Evolutionary conservation across 352 stramenopile genomes (phyloP), one percentile per base, ranked within the genome.

Genomic region (Globisporangium ultimum): DNA sequence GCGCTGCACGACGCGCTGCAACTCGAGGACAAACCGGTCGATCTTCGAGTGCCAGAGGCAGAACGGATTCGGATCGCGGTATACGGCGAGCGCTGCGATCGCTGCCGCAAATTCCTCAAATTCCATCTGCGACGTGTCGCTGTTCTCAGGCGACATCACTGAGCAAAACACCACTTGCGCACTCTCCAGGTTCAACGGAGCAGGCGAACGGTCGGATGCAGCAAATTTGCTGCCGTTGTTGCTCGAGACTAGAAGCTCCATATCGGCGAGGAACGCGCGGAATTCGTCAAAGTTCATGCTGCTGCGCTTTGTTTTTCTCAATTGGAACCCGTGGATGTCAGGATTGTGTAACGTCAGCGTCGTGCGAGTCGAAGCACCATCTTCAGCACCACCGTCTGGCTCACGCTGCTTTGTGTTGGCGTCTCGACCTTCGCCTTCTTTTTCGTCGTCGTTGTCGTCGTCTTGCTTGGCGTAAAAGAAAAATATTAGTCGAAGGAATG

Each of bases 51-150:
- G 65, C 77, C 66, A 83, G 12, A 74, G 17, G 4, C 60, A 50
- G 18, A 88, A 89, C 8, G 80, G 80, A 62, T 71, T 72, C n/a
- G 73, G 67, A 12, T 79, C 65, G 6, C 71, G 47, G 21, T 78
- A 58, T 21, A 68, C 65, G 7, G 80, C 75, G 14, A 89, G 71
- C 20, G 77, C 78, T 1, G 76, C 70, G 12, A 84, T 53, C 5
- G 75, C 75, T 3, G 69, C 60, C 2, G 74, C 48, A 40, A 89
- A 89, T 47, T 89, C 80, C 48, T 84, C 74, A 41, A 88, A 86
- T 49, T 89, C 80, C 32, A 89, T 74, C 53, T 74, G 71, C 2
- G 66, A 54, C 4, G 64, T 63, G 61, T 87, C 80, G 46, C 71
- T 68, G 48, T 82, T 84, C 21, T 87, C 76, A 11, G 84, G 61